These are phyloP conservation scores for Sinapis alba DNA, from an alignment of 441 rosid species.

Conservation along the genomic window DNA sequence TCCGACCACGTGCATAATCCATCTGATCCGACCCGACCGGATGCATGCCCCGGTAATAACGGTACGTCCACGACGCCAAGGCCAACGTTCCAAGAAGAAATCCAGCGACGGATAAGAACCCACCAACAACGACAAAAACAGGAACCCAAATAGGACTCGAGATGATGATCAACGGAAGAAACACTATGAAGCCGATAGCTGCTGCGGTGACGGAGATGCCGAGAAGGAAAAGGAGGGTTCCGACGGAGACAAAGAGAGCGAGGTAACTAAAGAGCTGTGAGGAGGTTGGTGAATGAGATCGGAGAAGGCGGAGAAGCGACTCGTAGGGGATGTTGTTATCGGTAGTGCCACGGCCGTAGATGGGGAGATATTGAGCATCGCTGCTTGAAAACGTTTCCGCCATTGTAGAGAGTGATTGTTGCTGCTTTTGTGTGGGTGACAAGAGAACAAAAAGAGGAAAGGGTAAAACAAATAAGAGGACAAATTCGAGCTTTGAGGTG, in stretches of 20 bases:
- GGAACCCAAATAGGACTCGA: constrained; percentile 87
- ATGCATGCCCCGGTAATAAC: constrained; percentile 65
- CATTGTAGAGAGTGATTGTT: constrained; percentile 33
- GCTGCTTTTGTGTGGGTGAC: constrained; percentile 8
- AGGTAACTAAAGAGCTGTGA: constrained; percentile 62
- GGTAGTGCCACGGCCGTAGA: constrained; percentile 28
- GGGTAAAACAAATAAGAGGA: constrained; percentile 21
- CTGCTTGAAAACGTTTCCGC: constrained; percentile 28
- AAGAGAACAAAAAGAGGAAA: constrained; percentile 8
- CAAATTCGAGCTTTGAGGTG: constrained; percentile 31
- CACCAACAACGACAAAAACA: constrained; percentile 41
- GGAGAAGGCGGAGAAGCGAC: constrained; percentile 50
- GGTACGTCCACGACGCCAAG: constrained; percentile 60
- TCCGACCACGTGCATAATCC: constrained; percentile 71
- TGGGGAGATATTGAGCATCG: constrained; percentile 31
- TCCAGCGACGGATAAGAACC: constrained; percentile 55
- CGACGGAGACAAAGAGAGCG: constrained; percentile 57
- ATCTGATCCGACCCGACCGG: constrained; percentile 80
- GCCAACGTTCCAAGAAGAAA: constrained; percentile 49
- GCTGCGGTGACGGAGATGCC: constrained; percentile 53
- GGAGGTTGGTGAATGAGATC: constrained; percentile 58
- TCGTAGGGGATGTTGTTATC: constrained; percentile 21
- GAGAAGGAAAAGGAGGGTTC: constrained; percentile 64
- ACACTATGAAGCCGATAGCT: constrained; percentile 49
- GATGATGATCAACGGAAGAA: constrained; percentile 64